Percentiles rank a stretch among this genome's conserved stretches.
phyloP scores from a whole-genome alignment of 2,329 filamentous ascomycete species.

The Alternaria sp. region DNA sequence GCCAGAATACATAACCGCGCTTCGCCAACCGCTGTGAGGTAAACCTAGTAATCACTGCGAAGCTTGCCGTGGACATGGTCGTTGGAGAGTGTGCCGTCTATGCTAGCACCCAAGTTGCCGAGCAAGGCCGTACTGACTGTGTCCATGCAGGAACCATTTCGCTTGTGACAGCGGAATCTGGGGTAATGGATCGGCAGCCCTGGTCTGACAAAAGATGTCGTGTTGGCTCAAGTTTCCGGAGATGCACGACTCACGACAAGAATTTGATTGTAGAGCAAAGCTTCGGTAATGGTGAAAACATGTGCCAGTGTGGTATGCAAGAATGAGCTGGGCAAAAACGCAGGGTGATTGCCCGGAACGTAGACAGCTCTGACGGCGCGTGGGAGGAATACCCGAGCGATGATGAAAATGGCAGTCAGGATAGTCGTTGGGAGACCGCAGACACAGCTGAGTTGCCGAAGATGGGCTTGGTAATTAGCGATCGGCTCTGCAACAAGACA shows the following conservation, averaged over 20 bases:
- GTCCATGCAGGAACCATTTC: conserved; percentile 9
- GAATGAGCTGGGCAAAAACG: neutral
- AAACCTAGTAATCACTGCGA: neutral
- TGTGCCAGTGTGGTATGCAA: neutral
- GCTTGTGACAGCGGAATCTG: conserved; percentile 7
- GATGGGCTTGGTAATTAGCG: neutral
- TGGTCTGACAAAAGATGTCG: neutral
- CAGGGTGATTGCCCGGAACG: neutral
- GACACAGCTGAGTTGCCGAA: neutral
- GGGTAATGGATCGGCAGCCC: conserved; percentile 3
- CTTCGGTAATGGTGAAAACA: neutral
- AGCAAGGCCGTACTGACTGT: neutral
- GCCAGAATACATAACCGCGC: neutral
- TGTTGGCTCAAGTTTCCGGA: neutral
- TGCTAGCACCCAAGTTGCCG: neutral
- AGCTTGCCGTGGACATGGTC: neutral
- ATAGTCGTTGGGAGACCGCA: neutral
- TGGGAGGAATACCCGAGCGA: neutral
- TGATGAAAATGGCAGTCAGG: neutral
- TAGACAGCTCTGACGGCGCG: neutral
- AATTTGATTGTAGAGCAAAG: neutral
- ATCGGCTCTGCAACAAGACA: neutral
- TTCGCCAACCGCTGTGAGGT: neutral
- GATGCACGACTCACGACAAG: neutral
- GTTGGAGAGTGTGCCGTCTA: neutral